phyloP scores from a whole-genome alignment of 2,329 filamentous ascomycete genomes.

The Colletotrichum eremochloae region DNA sequence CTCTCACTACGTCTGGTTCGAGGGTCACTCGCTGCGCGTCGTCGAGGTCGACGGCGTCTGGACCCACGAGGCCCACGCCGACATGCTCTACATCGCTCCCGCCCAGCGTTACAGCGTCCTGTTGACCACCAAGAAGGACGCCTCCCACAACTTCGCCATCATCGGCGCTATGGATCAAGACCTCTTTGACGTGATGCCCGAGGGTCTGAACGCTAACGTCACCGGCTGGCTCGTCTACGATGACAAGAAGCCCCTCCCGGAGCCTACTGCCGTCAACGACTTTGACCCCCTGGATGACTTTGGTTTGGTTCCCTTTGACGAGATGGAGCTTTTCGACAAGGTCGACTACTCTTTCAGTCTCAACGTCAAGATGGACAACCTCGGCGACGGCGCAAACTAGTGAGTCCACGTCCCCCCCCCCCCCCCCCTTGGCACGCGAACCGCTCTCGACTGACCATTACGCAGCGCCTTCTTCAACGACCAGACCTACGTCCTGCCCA shows the following conservation, averaged over 20 bases:
- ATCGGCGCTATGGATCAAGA: slow-evolving; percentile 60
- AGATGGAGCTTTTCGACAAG: slow-evolving; percentile 60
- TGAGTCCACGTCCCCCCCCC: slow-evolving; percentile 43
- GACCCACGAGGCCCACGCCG: slow-evolving; percentile 58
- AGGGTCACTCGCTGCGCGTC: slow-evolving; percentile 59
- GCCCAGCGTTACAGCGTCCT: slow-evolving; percentile 65
- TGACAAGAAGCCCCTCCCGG: slow-evolving; percentile 45
- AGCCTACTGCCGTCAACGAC: slow-evolving; percentile 53
- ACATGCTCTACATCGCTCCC: slow-evolving; percentile 60
- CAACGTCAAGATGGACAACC: slow-evolving; percentile 71
- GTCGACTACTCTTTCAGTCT: slow-evolving; percentile 66
- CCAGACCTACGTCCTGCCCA: slow-evolving; percentile 72
- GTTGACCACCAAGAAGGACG: slow-evolving; percentile 60
- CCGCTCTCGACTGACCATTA: not conserved
- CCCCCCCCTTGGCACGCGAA: not conserved
- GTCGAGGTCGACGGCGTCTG: slow-evolving; percentile 67
- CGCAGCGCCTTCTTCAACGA: slow-evolving; percentile 70
- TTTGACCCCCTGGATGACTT: slow-evolving; percentile 70
- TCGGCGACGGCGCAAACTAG: slow-evolving; percentile 74
- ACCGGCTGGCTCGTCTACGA: slow-evolving; percentile 54
- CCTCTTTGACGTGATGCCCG: slow-evolving; percentile 58
- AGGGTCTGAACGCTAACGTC: slow-evolving; percentile 62
- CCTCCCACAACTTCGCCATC: slow-evolving; percentile 62
- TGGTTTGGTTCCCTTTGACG: slow-evolving; percentile 66
- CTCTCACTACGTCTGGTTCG: slow-evolving; percentile 61